Evolutionary conservation across 2,329 filamentous ascomycete genomes (phyloP), one percentile per base, ranked within the genome.

Genomic region (Phaeosphaeria sp.): DNA sequence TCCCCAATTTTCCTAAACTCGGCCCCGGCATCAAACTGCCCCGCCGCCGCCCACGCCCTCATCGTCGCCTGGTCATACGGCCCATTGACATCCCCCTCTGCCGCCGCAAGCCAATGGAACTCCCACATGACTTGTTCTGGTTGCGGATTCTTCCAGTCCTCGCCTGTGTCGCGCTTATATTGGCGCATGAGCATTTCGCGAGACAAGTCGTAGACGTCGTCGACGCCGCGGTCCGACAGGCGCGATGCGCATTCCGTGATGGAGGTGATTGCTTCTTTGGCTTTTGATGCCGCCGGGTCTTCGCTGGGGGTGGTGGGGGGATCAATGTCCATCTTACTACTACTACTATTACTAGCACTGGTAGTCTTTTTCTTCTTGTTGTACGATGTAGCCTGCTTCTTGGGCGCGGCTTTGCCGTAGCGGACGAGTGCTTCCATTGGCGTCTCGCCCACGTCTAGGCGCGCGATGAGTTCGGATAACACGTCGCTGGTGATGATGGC

Each of bases 181-280:
- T 94, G 90, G 33, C 95, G 85, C 53, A 93, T 87, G 25, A 99
- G 84, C 59, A 90, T 77, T 77, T 98, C 95, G 56, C 93, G 85
- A 74, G 96, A 92, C 46, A 89, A 85, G 56, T 98, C 93, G 78
- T 98, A 99, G 50, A 98, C 89, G n/a, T 98, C 92, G 1, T 89
- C 86, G 62, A 94, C 88, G 20, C 93, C 93, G 54, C 94, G 84
- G 27, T 89, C 89, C 52, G 97, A 86, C 0, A 99, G 82, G 62
- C 91, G 90, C 78, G 97, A 93, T 3, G 95, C 93, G 10, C 94
- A 92, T 46, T 91, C 93, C 0, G 95, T 98, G 62, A 99, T 91
- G 47, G 85, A 83, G 69, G 94, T 85, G 55, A 99, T 93, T 0
- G 88, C 86, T 59, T 89, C 83, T 72, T 88, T 91, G 63, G 93